Evolutionary conservation across 179 eudicot species (phyloP).

Genomic region (Silene noctiflora): DNA sequence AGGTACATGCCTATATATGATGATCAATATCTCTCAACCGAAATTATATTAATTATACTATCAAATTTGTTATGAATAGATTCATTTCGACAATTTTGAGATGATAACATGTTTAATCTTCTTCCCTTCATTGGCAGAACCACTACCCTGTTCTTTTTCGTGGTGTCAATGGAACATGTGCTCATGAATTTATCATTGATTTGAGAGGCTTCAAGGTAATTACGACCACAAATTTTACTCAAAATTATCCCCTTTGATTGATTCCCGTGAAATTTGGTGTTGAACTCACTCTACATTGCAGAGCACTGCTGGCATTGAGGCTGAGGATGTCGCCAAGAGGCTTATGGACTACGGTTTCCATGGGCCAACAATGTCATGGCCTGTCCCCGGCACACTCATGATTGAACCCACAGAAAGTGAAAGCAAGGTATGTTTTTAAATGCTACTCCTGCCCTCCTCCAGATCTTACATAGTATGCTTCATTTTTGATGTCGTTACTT

Average conservation of each 20-base stretch:
- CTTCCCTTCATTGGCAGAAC: slow-evolving; percentile 34
- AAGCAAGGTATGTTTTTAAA: slow-evolving; percentile 63
- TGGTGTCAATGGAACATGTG: slow-evolving; percentile 94
- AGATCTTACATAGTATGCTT: not conserved
- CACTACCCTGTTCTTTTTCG: slow-evolving; percentile 91
- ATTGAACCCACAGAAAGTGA: slow-evolving; percentile 99
- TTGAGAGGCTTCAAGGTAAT: slow-evolving; percentile 87
- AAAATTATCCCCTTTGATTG: not conserved
- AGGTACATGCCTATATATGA: slow-evolving; percentile 42
- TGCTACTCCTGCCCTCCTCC: not conserved
- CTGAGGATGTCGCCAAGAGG: slow-evolving; percentile 97
- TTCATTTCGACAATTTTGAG: not conserved
- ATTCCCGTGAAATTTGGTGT: slow-evolving; percentile 4
- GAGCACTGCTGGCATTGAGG: slow-evolving; percentile 93
- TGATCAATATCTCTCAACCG: not conserved
- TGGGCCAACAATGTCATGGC: slow-evolving; percentile 99
- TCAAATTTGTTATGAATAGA: not conserved
- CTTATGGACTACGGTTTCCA: slow-evolving; percentile 97
- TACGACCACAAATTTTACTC: not conserved
- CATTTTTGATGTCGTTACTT: slow-evolving; percentile 17
- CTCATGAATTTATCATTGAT: slow-evolving; percentile 92
- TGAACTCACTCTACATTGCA: slow-evolving; percentile 31
- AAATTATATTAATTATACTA: not conserved
- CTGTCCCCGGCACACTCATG: slow-evolving; percentile 98
- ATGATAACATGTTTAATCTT: slow-evolving; percentile 13